A percentile compares a stretch with the other conserved stretches of the same genome.
Conservation (phyloP, 2,329 filamentous ascomycete species). For the Annulohypoxylon truncatum region DNA sequence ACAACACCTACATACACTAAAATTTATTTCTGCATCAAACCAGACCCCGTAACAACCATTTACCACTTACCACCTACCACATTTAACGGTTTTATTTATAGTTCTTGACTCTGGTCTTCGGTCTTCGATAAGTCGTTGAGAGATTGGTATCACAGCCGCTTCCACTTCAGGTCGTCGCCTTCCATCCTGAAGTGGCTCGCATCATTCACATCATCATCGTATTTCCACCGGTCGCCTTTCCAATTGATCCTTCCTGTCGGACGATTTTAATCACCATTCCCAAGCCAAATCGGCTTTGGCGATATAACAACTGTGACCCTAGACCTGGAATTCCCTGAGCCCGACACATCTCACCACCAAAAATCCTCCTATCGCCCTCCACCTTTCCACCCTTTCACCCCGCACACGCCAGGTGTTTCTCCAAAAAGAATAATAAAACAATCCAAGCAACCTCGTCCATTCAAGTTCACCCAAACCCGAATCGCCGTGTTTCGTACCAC, state of each 20-base stretch:
- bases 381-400: slow-evolving; percentile 29
- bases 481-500: background rate
- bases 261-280: slow-evolving; percentile 2
- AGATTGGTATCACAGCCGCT: slow-evolving; percentile 8
- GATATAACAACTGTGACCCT: background rate
- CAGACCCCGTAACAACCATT: background rate
- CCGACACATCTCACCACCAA: slow-evolving; percentile 13
- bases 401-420: slow-evolving; percentile 30
- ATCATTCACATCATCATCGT: background rate
- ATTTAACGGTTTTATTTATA: slow-evolving; percentile 3
- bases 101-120: background rate
- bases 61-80: background rate
- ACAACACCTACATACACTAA: background rate
- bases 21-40: background rate
- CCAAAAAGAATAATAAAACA: slow-evolving; percentile 5
- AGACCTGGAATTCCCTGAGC: slow-evolving; percentile 6
- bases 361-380: slow-evolving; percentile 20
- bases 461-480: background rate
- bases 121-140: slow-evolving; percentile 1
- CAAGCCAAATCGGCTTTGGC: slow-evolving; percentile 14
- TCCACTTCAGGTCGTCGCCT: slow-evolving; percentile 2
- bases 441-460: slow-evolving; percentile 15
- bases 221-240: slow-evolving; percentile 4
- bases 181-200: slow-evolving; percentile 10
- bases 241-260: slow-evolving; percentile 22